Evolutionary conservation across 306 rosid species (phyloP), one percentile per base, ranked within the genome.

Genomic region (Fragaria ananassa): DNA sequence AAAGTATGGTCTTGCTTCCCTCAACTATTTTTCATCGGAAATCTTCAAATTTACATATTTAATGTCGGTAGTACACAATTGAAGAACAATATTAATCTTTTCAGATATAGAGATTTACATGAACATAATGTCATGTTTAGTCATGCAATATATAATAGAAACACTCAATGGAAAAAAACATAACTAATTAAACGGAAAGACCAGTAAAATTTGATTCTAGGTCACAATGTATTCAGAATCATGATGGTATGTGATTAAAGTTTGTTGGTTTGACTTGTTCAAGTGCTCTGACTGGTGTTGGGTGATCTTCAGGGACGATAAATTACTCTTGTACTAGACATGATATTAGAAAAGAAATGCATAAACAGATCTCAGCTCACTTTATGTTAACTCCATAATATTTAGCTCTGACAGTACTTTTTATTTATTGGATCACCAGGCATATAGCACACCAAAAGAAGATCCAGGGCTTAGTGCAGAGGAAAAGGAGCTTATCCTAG

Each of bases 371-470:
- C 58, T 76, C 37, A 72, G 61, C 34, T 62, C 34, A 41, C 73
- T 63, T 70, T 29, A 67, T 61, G 74, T 80, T 74, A 41, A 44
- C 17, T 23, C 35, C 47, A 54, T 25, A 25, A 67, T 49, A 18
- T 69, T 45, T 76, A 69, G 70, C 69, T 44, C 19, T 58, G 41
- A 9, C 58, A 35, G 8, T 54, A 23, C 75, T 75, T 41, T 63
- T 75, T 83, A 63, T 47, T 35, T 86, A 74, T 72, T 71, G 67
- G 42, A 25, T 79, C 68, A 4, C 56, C 84, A 94, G 98, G 97
- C 97, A 67, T 87, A 91, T 85, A 93, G 98, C 87, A 86, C 96
- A 4, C 98, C 98, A 21, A 87, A 87, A 71, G 97, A 94, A 41
- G 96, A 94, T 78, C 96, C 98, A 0, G 88, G 71, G 62, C 83